Base-by-base conservation (phyloP, 208 protist genomes). In the Herpetomonas samuelpessoai region DNA sequence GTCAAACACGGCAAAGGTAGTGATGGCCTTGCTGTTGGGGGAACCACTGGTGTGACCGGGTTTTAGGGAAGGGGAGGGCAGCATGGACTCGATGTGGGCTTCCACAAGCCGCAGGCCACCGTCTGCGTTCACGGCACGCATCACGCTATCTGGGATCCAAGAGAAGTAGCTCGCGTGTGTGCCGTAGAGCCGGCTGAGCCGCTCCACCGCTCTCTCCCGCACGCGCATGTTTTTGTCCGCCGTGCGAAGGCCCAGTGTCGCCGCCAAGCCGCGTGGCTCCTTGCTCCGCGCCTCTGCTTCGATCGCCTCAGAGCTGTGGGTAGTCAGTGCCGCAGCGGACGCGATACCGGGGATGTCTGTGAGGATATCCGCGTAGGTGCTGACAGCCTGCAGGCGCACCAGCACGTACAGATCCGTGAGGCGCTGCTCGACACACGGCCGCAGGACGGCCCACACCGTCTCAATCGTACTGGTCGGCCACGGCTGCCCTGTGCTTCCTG, bases 141-240 rank as follows among this genome's bases (percentile, higher is more conserved):
- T 47, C 4, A 91, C 71, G 1, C 55, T 57, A 52, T 82, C 71
- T 2, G 86, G 86, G 27, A 93, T 79, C 86, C 86, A 93, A 19
- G 69, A 45, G 44, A 58, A 67, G 27, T 30, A 3, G 7, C 69
- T 56, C 3, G 59, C 57, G 44, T 75, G 64, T 14, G 41, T 63
- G 22, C 62, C 67, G 65, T 91, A 93, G 12, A 93, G 71, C 31
- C 21, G 35, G 29, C 68, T 61, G 9, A 91, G 62, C 45, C 73
- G 65, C 18, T 80, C 72, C 10, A 89, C 75, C 1, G 87, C 83
- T 21, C 65, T 57, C 53, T 75, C 57, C 12, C 83, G 81, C 22
- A 93, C 81, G 9, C 67, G 75, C 12, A 52, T 52, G 61, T 87
- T 83, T 60, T 85, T 84, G 61, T 93, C 87, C 14, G 67, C 72